phyloP scores from a whole-genome alignment of 768 basidiomycete genomes.

The Macrolepiota dolichaula region DNA sequence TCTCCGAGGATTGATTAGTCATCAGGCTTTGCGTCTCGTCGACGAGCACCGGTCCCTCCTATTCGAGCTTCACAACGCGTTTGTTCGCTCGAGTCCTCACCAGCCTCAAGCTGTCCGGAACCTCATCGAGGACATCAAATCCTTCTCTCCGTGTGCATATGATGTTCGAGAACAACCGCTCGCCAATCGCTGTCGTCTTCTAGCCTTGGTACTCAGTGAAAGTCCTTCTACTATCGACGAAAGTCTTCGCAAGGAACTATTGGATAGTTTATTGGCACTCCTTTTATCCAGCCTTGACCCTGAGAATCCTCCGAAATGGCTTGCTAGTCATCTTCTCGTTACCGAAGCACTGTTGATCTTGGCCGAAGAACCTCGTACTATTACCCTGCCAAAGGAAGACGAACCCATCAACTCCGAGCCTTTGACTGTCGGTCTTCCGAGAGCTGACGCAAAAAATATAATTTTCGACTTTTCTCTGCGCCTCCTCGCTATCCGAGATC shows the following conservation, averaged over 20 bases:
- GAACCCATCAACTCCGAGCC: slow-evolving; percentile 53
- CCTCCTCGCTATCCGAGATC: slow-evolving; percentile 58
- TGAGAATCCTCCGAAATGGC: slow-evolving; percentile 80
- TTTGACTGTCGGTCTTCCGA: slow-evolving; percentile 57
- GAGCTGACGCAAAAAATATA: slow-evolving; percentile 55
- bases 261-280: slow-evolving; percentile 67
- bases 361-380: slow-evolving; percentile 66
- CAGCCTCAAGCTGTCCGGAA: slow-evolving; percentile 65
- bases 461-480: slow-evolving; percentile 77
- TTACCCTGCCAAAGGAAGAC: slow-evolving; percentile 67
- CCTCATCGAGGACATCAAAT: slow-evolving; percentile 75
- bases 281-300: slow-evolving; percentile 56
- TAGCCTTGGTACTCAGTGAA: slow-evolving; percentile 82
- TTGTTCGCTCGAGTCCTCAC: slow-evolving; percentile 62
- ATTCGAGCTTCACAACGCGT: slow-evolving; percentile 83
- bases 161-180: slow-evolving; percentile 74
- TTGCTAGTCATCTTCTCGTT: slow-evolving; percentile 81
- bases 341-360: slow-evolving; percentile 79
- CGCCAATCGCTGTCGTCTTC: slow-evolving; percentile 78
- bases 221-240: slow-evolving; percentile 55
- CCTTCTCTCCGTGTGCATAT: slow-evolving; percentile 60
- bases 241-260: slow-evolving; percentile 52
- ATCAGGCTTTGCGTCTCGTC: slow-evolving; percentile 71
- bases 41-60: slow-evolving; percentile 86
- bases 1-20: slow-evolving; percentile 60